Percentiles rank a stretch among this genome's conserved stretches.
Evolutionary conservation across 2,329 filamentous ascomycete genomes (phyloP).

Genomic region (Epicoccum nigrum): DNA sequence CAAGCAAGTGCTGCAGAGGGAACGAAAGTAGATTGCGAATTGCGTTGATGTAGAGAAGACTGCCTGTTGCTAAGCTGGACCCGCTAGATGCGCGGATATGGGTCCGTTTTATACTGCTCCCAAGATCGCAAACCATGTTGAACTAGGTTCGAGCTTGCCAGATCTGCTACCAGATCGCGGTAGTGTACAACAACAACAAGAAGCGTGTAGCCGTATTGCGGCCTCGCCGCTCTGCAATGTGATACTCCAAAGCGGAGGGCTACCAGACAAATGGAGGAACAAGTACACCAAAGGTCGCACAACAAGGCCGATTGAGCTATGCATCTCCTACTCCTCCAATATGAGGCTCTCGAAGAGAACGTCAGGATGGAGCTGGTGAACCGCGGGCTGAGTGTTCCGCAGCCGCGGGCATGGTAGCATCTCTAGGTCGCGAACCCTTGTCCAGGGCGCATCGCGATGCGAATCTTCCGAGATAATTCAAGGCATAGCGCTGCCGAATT

Average conservation of each 20-base stretch:
- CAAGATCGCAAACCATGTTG: slow-evolving; percentile 25
- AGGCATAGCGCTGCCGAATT: slow-evolving; percentile 26
- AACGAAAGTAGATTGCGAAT: slow-evolving; percentile 24
- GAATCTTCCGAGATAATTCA: slow-evolving; percentile 32
- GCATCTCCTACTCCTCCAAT: slow-evolving; percentile 32
- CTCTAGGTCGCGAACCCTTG: slow-evolving; percentile 47
- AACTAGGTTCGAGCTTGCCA: slow-evolving; percentile 33
- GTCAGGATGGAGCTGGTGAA: slow-evolving; percentile 43
- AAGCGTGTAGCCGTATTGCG: slow-evolving; percentile 35
- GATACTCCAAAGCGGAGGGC: slow-evolving; percentile 39
- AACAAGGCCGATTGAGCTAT: slow-evolving; percentile 32
- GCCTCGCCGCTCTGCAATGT: slow-evolving; percentile 29
- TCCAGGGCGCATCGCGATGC: slow-evolving; percentile 29
- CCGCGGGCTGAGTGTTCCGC: slow-evolving; percentile 51
- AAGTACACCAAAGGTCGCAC: slow-evolving; percentile 43
- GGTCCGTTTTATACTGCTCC: slow-evolving; percentile 45
- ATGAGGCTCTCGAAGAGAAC: slow-evolving; percentile 35
- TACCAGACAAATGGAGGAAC: slow-evolving; percentile 42
- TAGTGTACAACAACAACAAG: slow-evolving; percentile 36
- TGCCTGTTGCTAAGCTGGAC: slow-evolving; percentile 31
- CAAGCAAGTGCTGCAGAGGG: slow-evolving; percentile 34
- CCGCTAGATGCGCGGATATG: slow-evolving; percentile 39
- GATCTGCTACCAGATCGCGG: slow-evolving; percentile 28
- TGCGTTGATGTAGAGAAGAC: slow-evolving; percentile 26
- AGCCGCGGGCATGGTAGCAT: slow-evolving; percentile 53